Percentiles rank a stretch among this genome's conserved stretches.
phyloP scores from a whole-genome alignment of 441 rosid genomes.

The Gossypium davidsonii region DNA sequence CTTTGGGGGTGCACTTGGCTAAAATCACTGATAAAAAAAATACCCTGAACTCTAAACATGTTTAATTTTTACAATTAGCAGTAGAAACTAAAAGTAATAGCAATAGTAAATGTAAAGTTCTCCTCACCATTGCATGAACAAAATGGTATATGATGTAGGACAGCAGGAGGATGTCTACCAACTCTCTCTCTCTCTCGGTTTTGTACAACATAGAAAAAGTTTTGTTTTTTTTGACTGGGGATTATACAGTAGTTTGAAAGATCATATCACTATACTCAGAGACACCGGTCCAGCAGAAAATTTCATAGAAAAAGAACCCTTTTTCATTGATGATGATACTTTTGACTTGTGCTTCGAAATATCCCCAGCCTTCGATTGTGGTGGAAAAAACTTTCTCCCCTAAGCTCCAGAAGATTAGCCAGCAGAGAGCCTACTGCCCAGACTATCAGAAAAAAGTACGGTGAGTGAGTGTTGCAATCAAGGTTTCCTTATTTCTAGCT shows the following conservation, averaged over 20 bases:
- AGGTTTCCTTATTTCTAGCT: background rate
- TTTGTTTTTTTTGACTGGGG: background rate
- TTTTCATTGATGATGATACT: slow-evolving; percentile 9
- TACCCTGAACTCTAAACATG: background rate
- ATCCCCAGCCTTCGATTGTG: background rate
- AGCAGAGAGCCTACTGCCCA: background rate
- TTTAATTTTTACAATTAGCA: background rate
- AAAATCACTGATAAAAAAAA: background rate
- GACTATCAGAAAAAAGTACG: background rate
- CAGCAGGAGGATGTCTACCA: background rate
- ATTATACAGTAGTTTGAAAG: slow-evolving; percentile 15
- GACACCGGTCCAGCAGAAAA: background rate
- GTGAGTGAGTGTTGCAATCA: slow-evolving; percentile 12
- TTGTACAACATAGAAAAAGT: background rate
- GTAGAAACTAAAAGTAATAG: background rate
- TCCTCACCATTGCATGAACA: slow-evolving; percentile 3
- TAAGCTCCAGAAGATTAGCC: background rate
- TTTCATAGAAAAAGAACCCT: background rate
- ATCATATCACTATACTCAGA: slow-evolving; percentile 25
- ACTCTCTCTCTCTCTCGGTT: background rate
- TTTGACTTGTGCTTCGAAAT: background rate
- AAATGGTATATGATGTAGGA: background rate
- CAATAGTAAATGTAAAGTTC: background rate
- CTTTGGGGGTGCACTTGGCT: background rate
- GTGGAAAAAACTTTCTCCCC: background rate